Base-by-base conservation (phyloP, 140 eudicot genomes). In the Ambrosia hybrid region DNA sequence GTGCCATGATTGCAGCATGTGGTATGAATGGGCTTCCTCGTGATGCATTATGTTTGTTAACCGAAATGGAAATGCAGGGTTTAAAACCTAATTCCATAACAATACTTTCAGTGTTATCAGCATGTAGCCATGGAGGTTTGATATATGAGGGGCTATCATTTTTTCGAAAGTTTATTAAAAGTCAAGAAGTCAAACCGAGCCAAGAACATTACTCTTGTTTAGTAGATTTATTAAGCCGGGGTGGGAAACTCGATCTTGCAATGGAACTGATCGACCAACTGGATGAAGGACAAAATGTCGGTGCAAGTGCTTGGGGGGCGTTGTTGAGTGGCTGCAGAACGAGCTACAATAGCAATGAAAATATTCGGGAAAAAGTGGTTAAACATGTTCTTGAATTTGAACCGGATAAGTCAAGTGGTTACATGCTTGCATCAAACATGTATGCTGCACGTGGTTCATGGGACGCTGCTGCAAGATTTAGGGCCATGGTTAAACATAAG, bases 101-200 rank as follows among this genome's bases (percentile, higher is more conserved):
- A 2, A 65, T 84, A 6, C 91, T 93, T 16, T 89, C 96, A 0
- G 81, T 86, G 9, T 73, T 93, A 72, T 88, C 98, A 48, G 96
- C 98, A 9, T 93, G 98, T 68, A 90, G 98, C 77, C 98, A 93
- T 52, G 95, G 96, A 12, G 97, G 97, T 57, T 84, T 93, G 41
- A 57, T 90, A 1, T 65, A 74, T 0, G 90, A 88, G 49, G 98
- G 98, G 34, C 61, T 93, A 4, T 73, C 76, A 9, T 21, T 85
- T 43, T 93, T 89, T 73, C 68, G 70, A 48, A 82, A 80, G 15
- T 55, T 90, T 43, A 15, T 84, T 11, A 63, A 85, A 38, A 83
- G 83, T 30, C 66, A 74, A 49, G 81, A 74, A 17, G 79, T 67
- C 75, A 80, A 87, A 63, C 84, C 78, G n/a, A 73, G 84, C 61